A percentile compares a stretch with the other conserved stretches of the same genome.
Evolutionary conservation across 306 rosid species (phyloP).

Genomic region (Cucurbita moschata): DNA sequence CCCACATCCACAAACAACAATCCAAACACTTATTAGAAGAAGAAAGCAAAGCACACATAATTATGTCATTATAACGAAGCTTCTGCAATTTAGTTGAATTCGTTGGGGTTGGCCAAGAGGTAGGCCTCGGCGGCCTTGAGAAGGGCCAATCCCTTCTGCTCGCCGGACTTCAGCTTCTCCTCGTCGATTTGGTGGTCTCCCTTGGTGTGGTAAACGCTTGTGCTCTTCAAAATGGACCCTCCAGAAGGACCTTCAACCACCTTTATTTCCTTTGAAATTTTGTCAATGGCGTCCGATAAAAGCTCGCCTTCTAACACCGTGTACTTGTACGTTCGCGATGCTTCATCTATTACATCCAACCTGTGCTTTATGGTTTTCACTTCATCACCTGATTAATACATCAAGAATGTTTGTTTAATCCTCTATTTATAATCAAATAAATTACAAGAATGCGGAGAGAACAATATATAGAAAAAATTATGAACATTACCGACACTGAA

Average conservation of each 20-base stretch:
- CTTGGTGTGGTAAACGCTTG: constrained; percentile 20
- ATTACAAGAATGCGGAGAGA: no score
- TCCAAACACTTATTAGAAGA: background rate
- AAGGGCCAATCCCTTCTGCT: constrained; percentile 21
- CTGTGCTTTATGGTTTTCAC: constrained; percentile 23
- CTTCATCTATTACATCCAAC: constrained; percentile 21
- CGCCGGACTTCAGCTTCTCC: constrained; percentile 20
- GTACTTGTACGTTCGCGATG: constrained; percentile 18
- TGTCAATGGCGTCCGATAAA: constrained; percentile 21
- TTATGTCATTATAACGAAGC: no score
- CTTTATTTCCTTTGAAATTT: constrained; percentile 22
- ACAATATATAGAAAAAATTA: no score
- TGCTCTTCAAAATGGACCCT: constrained; percentile 17
- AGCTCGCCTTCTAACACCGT: constrained; percentile 28
- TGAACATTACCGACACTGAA: constrained; percentile 9
- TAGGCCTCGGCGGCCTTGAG: constrained; percentile 33
- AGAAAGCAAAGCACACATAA: no score
- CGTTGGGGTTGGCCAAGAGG: constrained; percentile 22
- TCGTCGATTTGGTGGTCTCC: constrained; percentile 15
- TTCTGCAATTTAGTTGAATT: constrained; percentile 3
- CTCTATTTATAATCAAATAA: no score
- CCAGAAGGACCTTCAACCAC: constrained; percentile 6
- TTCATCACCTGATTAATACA: background rate
- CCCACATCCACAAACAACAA: background rate
- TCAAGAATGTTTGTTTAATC: no score